Base-by-base conservation (phyloP, 306 rosid genomes). In the Ochetophila trinervis region DNA sequence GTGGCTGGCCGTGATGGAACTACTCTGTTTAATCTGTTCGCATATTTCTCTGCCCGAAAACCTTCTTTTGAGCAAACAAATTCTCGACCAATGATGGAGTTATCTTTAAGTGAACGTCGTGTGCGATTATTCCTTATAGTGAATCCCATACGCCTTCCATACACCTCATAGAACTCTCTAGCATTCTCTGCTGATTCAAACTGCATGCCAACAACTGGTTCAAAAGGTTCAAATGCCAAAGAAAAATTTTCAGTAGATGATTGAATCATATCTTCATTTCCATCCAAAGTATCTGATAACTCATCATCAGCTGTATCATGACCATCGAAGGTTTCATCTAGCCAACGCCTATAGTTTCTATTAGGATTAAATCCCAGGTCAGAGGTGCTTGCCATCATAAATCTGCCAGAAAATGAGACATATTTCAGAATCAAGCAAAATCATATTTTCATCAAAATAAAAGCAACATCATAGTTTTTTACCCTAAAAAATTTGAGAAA, bases 61-160 rank as follows among this genome's bases (percentile, higher is more conserved):
- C 72, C 72, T 56, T 67, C 72, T 27, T 57, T 67, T 3, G 63
- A 67, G 56, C 72, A 67, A 67, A 67, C 72, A 67, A 67, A 67
- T 57, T 67, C 72, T n/a, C 72, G 72, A 30, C 72, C 72, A 55
- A 67, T 57, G 42, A 67, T 47, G 18, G 72, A 56, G 64, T 67
- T 67, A 44, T 67, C 64, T 55, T 67, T 67, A 24, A 67, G 72
- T 56, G 72, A 67, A 24, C 64, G 72, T 1, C 72, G 72, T 10
- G 56, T 67, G 4, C 72, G 72, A 20, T 67, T 67, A 42, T 67
- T 67, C 32, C 72, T 15, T 42, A 67, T 67, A 8, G 72, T 67
- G 57, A 67, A 67, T 56, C 72, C 63, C 63, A 55, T 18, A 57
- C 18, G 72, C 63, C 72, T 67, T 15, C 56, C 72, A 57, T 57